phyloP scores from a whole-genome alignment of 2,329 filamentous ascomycete species.

The Fusarium liriodendri region DNA sequence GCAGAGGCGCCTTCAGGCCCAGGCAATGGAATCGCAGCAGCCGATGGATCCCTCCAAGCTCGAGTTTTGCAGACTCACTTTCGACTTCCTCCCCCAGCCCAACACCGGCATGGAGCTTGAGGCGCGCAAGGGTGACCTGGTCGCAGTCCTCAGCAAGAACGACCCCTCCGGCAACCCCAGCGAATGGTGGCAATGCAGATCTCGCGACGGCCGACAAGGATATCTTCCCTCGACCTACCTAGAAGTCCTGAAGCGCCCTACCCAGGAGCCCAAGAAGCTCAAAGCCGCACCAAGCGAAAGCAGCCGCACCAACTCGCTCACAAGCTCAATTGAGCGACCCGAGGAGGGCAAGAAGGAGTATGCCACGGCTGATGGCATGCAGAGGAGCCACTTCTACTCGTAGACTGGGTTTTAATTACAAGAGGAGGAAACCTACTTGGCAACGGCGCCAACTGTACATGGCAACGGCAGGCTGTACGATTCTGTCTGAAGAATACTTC shows the following conservation, averaged over 20 bases:
- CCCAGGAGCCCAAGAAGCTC: constrained; percentile 63
- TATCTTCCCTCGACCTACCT: constrained; percentile 94
- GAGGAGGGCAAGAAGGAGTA: constrained; percentile 63
- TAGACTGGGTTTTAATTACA: constrained; percentile 43
- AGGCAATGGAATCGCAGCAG: constrained; percentile 62
- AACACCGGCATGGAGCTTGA: constrained; percentile 82
- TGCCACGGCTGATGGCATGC: constrained; percentile 65
- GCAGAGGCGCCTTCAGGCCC: constrained; percentile 66
- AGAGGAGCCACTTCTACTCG: constrained; percentile 69
- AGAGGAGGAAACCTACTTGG: neutral
- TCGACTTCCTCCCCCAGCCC: constrained; percentile 89
- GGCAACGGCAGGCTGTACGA: constrained; percentile 34
- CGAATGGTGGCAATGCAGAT: constrained; percentile 97
- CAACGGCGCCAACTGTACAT: constrained; percentile 10
- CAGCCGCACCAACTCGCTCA: constrained; percentile 62
- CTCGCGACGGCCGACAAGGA: constrained; percentile 88
- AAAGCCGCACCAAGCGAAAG: constrained; percentile 61
- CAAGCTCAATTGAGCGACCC: constrained; percentile 53
- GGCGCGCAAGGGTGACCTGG: constrained; percentile 94
- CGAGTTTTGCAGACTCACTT: constrained; percentile 94
- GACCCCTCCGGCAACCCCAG: constrained; percentile 92
- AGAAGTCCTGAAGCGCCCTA: constrained; percentile 73
- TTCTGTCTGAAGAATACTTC: constrained; percentile 30
- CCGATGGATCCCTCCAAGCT: constrained; percentile 88
- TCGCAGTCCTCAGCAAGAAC: constrained; percentile 91